Conservation (phyloP, 2,329 filamentous ascomycete species). For the Microsporum audouinii region DNA sequence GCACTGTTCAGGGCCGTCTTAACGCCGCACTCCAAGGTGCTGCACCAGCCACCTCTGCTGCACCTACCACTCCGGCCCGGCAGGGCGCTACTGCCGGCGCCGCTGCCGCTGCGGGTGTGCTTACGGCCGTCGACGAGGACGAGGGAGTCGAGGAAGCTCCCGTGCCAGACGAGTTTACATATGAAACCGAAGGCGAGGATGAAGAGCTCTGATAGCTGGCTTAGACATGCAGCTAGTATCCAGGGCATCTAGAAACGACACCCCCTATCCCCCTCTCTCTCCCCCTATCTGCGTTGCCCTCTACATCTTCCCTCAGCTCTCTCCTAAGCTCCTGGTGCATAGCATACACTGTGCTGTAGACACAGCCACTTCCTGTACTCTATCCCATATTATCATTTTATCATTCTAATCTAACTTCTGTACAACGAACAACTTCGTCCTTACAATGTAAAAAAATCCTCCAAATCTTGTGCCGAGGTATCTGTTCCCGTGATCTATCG, state of each 20-base stretch:
- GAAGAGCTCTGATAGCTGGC: constrained; percentile 7
- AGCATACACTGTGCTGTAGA: not conserved
- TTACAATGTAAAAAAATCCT: not conserved
- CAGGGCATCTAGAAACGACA: no score
- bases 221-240: no score
- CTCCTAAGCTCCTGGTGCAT: not conserved
- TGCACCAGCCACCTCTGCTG: constrained; percentile 7
- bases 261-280: not conserved
- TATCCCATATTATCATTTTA: not conserved
- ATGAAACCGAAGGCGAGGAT: constrained; percentile 34
- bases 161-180: constrained; percentile 37
- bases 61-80: constrained; percentile 18
- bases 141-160: constrained; percentile 39
- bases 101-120: constrained; percentile 62
- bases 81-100: constrained; percentile 39
- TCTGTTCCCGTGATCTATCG: not conserved
- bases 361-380: not conserved
- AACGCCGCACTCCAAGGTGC: constrained; percentile 29
- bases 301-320: not conserved
- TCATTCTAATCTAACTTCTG: not conserved
- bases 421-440: not conserved
- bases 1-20: constrained; percentile 35
- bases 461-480: not conserved
- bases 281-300: not conserved
- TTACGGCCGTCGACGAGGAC: constrained; percentile 75